These are phyloP conservation scores for Hericium alpestre DNA, from an alignment of 768 basidiomycete species.

Conservation along the genomic window DNA sequence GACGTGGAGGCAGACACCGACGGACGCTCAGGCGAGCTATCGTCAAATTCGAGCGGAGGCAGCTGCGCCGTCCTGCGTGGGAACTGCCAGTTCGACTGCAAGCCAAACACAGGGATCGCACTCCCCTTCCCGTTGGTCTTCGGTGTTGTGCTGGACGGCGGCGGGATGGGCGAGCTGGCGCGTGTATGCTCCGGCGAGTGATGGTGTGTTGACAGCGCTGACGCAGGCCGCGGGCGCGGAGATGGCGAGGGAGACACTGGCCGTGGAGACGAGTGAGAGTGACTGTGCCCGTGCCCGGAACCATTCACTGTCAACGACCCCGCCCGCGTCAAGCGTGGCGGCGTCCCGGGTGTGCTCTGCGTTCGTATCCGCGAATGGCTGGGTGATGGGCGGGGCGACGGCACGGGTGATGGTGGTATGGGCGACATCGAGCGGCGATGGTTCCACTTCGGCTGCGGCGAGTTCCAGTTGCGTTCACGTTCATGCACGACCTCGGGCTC, in stretches of 20 bases:
- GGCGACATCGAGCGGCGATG: conserved; percentile 11
- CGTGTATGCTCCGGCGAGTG: too few species aligned
- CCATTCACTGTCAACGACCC: not conserved
- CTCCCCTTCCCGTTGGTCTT: conserved; percentile 5
- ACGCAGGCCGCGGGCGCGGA: not conserved
- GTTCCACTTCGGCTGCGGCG: conserved; percentile 29
- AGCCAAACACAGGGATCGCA: conserved; percentile 14
- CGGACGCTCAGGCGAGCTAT: conserved; percentile 18
- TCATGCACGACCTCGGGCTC: conserved; percentile 32
- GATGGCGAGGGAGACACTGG: conserved; percentile 10
- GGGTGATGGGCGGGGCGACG: conserved; percentile 7
- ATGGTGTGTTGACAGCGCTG: not conserved
- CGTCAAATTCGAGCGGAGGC: conserved; percentile 30
- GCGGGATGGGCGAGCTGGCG: too few species aligned
- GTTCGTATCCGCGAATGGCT: conserved; percentile 12
- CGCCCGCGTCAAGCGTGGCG: not conserved
- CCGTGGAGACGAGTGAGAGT: conserved; percentile 1
- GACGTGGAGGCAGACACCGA: conserved; percentile 14
- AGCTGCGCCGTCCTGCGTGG: conserved; percentile 23
- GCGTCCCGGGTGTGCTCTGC: not conserved
- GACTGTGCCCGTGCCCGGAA: not conserved
- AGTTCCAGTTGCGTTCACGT: conserved; percentile 63
- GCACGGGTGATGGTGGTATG: conserved; percentile 11
- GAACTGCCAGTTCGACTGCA: conserved; percentile 31
- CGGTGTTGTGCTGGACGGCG: not conserved